Conservation (phyloP, 1,284 basidiomycete genomes). For the Mycocalia duriaeana region DNA sequence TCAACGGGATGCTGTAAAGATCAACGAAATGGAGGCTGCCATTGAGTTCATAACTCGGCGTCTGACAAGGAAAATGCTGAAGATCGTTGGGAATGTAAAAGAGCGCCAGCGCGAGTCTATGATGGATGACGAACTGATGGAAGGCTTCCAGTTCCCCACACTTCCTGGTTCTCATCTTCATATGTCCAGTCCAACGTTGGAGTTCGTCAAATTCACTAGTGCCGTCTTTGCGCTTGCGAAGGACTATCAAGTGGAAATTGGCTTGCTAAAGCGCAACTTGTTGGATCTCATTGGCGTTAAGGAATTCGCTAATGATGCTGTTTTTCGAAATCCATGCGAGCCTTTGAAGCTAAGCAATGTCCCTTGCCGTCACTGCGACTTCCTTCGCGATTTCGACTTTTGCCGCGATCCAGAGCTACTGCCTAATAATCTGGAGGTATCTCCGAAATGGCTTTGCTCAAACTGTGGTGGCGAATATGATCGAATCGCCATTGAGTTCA, state of each 20-base stretch:
- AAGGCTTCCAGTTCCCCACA: slow-evolving; percentile 75
- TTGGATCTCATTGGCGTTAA: slow-evolving; percentile 86
- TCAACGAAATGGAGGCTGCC: slow-evolving; percentile 65
- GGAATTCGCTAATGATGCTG: slow-evolving; percentile 83
- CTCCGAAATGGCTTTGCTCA: slow-evolving; percentile 60
- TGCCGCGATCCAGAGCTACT: slow-evolving; percentile 89
- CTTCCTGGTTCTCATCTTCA: slow-evolving; percentile 84
- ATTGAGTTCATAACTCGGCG: slow-evolving; percentile 76
- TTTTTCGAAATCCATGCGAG: slow-evolving; percentile 91
- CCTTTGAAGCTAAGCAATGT: slow-evolving; percentile 85
- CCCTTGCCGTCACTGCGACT: slow-evolving; percentile 88
- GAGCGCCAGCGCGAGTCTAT: slow-evolving; percentile 60
- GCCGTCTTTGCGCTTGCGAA: slow-evolving; percentile 77
- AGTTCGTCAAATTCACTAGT: slow-evolving; percentile 87
- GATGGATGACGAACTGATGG: slow-evolving; percentile 53
- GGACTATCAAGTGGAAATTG: slow-evolving; percentile 82
- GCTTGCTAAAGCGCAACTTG: slow-evolving; percentile 84
- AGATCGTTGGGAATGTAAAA: slow-evolving; percentile 65
- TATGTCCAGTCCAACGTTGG: slow-evolving; percentile 76
- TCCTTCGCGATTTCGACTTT: slow-evolving; percentile 88
- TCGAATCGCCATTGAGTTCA: slow-evolving; percentile 78
- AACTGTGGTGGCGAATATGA: slow-evolving; percentile 88
- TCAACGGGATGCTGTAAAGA: slow-evolving; percentile 63
- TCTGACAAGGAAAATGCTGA: slow-evolving; percentile 81
- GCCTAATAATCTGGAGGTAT: slow-evolving; percentile 46